Evolutionary conservation across 2,329 filamentous ascomycete genomes (phyloP), one percentile per base, ranked within the genome.

Genomic region (Plectosphaerella cucumerina): DNA sequence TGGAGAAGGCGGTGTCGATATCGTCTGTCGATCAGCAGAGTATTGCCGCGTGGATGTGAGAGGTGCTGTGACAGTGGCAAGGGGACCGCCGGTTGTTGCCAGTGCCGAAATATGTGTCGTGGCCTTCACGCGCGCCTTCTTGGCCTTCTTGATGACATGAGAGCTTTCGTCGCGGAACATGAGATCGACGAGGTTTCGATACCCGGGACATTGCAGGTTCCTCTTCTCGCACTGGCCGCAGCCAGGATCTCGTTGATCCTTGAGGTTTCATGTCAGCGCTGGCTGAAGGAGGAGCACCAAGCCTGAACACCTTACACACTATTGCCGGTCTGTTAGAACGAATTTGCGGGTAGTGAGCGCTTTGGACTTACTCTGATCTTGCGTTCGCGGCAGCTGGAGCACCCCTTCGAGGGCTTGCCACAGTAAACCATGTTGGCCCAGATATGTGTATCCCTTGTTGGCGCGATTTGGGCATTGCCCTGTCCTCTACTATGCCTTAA

Each of bases 101-200:
- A 11, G 8, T 31, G 12, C 26, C 6, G 6, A 8, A 2, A 9
- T 31, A 31, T 8, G 12, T 31, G 26, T 11, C 26, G 9, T 11
- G 12, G 26, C 26, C 12, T 31, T 31, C 3, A 5, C 3, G 14
- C 61, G 63, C n/a, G 67, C 68, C 51, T 69, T 70, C 48, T 69
- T 71, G 44, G 74, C 75, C 63, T 78, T 80, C 57, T 74, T 73
- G 56, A 77, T 78, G 50, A 82, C 78, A 59, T 78, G 76, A 31
- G 70, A 72, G 55, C 75, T 82, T 61, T 82, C 76, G 58, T 82
- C 76, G 41, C 78, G 73, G 57, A 82, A 82, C 70, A 82, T 80
- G 53, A 82, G 70, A 56, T 82, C 78, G 39, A 79, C 72, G 46
- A 76, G 67, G 54, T 78, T 77, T 42, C 78, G 69, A 57, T 82